Conservation (phyloP, 305 asterid genomes). For the Rubia tinctorum region DNA sequence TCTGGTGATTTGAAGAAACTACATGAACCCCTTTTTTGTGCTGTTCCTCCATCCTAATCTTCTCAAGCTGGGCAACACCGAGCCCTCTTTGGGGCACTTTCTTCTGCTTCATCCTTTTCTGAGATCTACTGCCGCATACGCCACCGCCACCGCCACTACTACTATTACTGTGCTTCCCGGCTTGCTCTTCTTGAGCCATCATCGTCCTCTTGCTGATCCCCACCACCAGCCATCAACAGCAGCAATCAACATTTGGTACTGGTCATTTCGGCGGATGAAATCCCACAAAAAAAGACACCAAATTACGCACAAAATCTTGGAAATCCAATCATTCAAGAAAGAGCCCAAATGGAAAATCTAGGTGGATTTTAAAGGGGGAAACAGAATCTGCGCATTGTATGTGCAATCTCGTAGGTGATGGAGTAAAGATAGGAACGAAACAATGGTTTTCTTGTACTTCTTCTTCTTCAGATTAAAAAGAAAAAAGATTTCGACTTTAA, state of each 20-base stretch:
- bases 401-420: too few species aligned
- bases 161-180: slow-evolving; percentile 30
- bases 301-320: slow-evolving; percentile 38
- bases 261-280: slow-evolving; percentile 27
- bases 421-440: too few species aligned
- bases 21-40: slow-evolving; percentile 43
- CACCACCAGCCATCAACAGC: slow-evolving; percentile 32
- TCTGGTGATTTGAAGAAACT: slow-evolving; percentile 30
- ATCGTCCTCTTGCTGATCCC: slow-evolving; percentile 22
- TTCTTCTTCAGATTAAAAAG: too few species aligned
- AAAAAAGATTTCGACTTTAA: slow-evolving; percentile 1
- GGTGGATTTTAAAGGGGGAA: slow-evolving; percentile 29
- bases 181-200: slow-evolving; percentile 70
- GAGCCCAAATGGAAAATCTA: slow-evolving; percentile 42
- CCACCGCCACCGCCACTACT: slow-evolving; percentile 29
- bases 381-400: slow-evolving; percentile 45
- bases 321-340: slow-evolving; percentile 33
- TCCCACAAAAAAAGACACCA: slow-evolving; percentile 15
- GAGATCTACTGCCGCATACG: slow-evolving; percentile 27
- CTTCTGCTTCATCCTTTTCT: slow-evolving; percentile 70
- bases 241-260: background rate
- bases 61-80: slow-evolving; percentile 96
- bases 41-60: slow-evolving; percentile 72
- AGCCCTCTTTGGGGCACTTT: slow-evolving; percentile 87
- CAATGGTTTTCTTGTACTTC: background rate